Evolutionary conservation across 495 filamentous ascomycete genomes (phyloP).

Genomic region (Bacidia rubella): DNA sequence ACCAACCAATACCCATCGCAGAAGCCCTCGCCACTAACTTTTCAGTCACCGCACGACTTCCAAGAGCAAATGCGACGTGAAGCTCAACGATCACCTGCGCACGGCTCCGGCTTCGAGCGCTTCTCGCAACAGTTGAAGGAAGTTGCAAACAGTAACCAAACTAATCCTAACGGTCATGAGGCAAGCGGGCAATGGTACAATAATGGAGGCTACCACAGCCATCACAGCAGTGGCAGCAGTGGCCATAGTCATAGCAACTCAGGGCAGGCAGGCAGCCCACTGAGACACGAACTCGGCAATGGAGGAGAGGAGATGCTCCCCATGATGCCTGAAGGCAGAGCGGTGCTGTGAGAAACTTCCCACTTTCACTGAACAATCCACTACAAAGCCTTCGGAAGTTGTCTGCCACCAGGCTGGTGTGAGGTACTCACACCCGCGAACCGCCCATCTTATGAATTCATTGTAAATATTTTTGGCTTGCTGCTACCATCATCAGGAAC

Average conservation of each 20-base stretch:
- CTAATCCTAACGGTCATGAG: not conserved
- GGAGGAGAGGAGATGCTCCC: conserved; percentile 18
- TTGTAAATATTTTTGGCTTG: too few relatives aligned
- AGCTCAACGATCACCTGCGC: conserved; percentile 10
- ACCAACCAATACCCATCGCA: not conserved
- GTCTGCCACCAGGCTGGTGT: too few relatives aligned
- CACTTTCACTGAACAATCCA: too few relatives aligned
- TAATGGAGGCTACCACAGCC: not conserved
- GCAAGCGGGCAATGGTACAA: not conserved
- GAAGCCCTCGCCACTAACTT: conserved; percentile 9
- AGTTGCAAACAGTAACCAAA: conserved; percentile 2
- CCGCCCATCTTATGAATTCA: too few relatives aligned
- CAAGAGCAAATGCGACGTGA: conserved; percentile 17
- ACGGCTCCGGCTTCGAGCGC: conserved; percentile 9
- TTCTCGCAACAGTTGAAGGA: conserved; percentile 15
- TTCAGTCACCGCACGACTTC: conserved; percentile 18
- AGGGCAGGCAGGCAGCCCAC: conserved; percentile 10
- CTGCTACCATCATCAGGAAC: too few relatives aligned
- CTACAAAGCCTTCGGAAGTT: too few relatives aligned
- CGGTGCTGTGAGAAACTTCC: too few relatives aligned
- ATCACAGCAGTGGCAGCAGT: conserved; percentile 1
- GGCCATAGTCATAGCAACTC: not conserved
- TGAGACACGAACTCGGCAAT: conserved; percentile 14
- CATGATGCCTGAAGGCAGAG: conserved; percentile 11
- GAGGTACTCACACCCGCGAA: too few relatives aligned